These are phyloP conservation scores for Pelargonium nanum DNA, from an alignment of 345 rosid species.

Conservation along the genomic window DNA sequence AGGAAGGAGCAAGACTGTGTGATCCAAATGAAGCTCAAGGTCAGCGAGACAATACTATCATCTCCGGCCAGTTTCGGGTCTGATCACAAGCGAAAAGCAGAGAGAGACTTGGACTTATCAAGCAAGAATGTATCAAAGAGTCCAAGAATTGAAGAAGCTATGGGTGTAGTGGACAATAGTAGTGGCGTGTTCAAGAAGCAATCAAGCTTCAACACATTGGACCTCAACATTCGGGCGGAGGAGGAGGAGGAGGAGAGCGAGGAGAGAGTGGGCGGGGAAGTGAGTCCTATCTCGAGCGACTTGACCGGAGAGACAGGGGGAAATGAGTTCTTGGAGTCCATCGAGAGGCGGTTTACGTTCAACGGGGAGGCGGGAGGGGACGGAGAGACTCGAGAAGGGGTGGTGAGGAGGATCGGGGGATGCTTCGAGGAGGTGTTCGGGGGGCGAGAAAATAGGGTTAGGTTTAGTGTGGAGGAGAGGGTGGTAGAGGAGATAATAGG, in stretches of 20 bases:
- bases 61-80: conserved; percentile 11
- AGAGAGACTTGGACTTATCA: conserved; percentile 30
- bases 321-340: conserved; percentile 34
- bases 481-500: conserved; percentile 38
- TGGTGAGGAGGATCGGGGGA: conserved; percentile 31
- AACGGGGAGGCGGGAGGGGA: conserved; percentile 23
- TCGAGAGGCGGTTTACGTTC: conserved; percentile 44
- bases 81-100: conserved; percentile 51
- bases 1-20: conserved; percentile 22
- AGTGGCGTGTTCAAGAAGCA: conserved; percentile 48
- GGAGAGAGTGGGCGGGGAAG: conserved; percentile 27
- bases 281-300: conserved; percentile 64
- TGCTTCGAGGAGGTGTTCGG: conserved; percentile 35
- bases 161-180: conserved; percentile 25
- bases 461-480: conserved; percentile 42
- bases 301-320: conserved; percentile 41
- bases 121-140: conserved; percentile 23
- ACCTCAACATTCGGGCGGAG: conserved; percentile 53
- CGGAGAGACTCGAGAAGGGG: conserved; percentile 24
- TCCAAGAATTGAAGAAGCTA: conserved; percentile 30
- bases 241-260: conserved; percentile 25
- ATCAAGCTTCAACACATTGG: conserved; percentile 50
- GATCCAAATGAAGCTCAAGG: conserved; percentile 47
- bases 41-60: conserved; percentile 19
- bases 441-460: conserved; percentile 23